Evolutionary conservation across 1,284 basidiomycete species (phyloP), one percentile per base, ranked within the genome.

Genomic region (Cutaneotrichosporon cavernicola): DNA sequence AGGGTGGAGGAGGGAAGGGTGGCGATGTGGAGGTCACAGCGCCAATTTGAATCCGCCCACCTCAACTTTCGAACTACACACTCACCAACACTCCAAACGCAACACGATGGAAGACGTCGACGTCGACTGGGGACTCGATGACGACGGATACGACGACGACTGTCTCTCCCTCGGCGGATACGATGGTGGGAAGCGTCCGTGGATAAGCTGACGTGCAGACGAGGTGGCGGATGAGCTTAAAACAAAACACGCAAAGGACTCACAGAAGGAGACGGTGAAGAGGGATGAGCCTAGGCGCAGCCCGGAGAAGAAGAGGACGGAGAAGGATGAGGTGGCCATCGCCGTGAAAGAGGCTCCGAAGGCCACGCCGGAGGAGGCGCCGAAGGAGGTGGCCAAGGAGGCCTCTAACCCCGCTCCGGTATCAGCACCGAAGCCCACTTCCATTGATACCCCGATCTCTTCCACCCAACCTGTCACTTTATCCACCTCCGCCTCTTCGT

Each of bases 121-220:
- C 55, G 69, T 73, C 46, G 71, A 73, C 63, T 73, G 70, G 68
- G 71, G 65, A 16, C 60, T 68, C 51, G 70, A 70, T 34, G 69
- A 67, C 16, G 65, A 50, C 51, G 56, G 56, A 11, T 57, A 55
- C 26, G 58, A 66, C 36, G 65, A 66, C 46, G 65, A 66, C 56
- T 63, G 62, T 56, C 38, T 66, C 31, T 61, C 59, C 46, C 50
- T 66, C 30, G 62, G 62, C 22, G 65, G 65, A 10, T 62, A 63
- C n/a, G 63, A 40, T 46, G 34, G 65, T 58, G 21, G 31, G 65
- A 63, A 16, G n/a, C n/a, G 7, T 7, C 8, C 49, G 26, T 16
- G 49, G 30, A 11, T 22, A 9, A 30, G 22, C 49, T 51, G 26
- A 51, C 49, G 22, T 5, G 22, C 34, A 38, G 49, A 51, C 16